These are phyloP conservation scores for Fraxinus nigra DNA, from an alignment of 305 asterid species.

Conservation along the genomic window DNA sequence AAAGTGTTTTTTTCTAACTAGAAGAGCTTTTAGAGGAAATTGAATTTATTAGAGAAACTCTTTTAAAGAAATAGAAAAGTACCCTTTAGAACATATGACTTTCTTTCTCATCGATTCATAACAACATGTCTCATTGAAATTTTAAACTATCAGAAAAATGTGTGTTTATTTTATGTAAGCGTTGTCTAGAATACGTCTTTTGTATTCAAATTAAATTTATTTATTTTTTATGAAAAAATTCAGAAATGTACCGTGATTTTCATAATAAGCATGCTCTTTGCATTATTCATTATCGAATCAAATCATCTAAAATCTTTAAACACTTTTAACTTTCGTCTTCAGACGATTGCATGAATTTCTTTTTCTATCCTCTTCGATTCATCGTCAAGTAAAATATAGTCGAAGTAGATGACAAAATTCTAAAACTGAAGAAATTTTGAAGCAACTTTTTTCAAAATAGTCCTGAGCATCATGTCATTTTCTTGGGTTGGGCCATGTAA, in stretches of 20 bases:
- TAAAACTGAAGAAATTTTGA: background rate
- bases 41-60: background rate
- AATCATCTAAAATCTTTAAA: background rate
- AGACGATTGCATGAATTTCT: background rate
- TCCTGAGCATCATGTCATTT: background rate
- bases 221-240: too few species aligned
- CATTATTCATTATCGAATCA: background rate
- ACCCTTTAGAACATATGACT: background rate
- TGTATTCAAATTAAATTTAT: background rate
- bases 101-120: background rate
- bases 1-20: background rate
- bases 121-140: background rate
- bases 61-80: too few species aligned
- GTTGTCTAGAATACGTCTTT: background rate
- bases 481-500: background rate
- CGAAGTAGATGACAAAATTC: background rate
- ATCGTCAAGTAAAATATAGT: background rate
- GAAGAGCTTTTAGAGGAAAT: background rate
- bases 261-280: background rate
- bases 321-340: background rate
- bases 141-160: background rate
- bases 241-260: background rate
- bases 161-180: background rate
- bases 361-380: background rate
- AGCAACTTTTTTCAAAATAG: background rate